Evolutionary conservation across 495 filamentous ascomycete genomes (phyloP).

Genomic region (Aspergillus ellipticus): DNA sequence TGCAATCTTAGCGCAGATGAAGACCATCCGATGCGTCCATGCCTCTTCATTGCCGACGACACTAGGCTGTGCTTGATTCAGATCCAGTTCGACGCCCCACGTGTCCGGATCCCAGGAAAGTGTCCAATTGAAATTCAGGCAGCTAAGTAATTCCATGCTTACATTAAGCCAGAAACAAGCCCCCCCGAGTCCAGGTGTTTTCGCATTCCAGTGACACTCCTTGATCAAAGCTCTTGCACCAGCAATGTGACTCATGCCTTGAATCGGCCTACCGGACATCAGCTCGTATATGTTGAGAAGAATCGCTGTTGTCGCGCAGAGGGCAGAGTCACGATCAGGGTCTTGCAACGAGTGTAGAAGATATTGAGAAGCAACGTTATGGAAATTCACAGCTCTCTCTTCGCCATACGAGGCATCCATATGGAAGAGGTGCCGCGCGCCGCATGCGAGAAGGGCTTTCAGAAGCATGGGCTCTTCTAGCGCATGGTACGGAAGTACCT

Average conservation of each 20-base stretch:
- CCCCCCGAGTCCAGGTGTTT: constrained; percentile 71
- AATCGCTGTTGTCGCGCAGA: constrained; percentile 86
- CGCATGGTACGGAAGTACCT: constrained; percentile 74
- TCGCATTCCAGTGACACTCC: constrained; percentile 86
- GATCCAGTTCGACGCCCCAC: constrained; percentile 86
- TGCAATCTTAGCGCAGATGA: constrained; percentile 81
- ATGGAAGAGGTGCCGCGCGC: constrained; percentile 72
- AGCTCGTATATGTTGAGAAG: constrained; percentile 89
- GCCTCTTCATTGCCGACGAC: constrained; percentile 63
- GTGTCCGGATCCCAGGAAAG: constrained; percentile 88
- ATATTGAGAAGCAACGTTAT: constrained; percentile 73
- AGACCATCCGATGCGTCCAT: constrained; percentile 91
- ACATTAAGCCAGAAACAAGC: constrained; percentile 96
- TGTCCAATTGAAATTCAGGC: constrained; percentile 82
- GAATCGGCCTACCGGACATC: constrained; percentile 67
- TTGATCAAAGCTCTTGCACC: constrained; percentile 84
- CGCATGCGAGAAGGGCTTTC: constrained; percentile 87
- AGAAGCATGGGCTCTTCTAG: constrained; percentile 85
- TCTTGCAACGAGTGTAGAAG: constrained; percentile 73
- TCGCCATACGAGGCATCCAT: constrained; percentile 67
- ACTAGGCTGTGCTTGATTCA: constrained; percentile 43
- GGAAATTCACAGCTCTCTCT: constrained; percentile 76
- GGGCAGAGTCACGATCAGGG: constrained; percentile 73
- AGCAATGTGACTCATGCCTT: constrained; percentile 82
- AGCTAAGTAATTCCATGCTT: constrained; percentile 83